Evolutionary conservation across 768 basidiomycete genomes (phyloP).

Genomic region (Tricholoma bakamatsutake): DNA sequence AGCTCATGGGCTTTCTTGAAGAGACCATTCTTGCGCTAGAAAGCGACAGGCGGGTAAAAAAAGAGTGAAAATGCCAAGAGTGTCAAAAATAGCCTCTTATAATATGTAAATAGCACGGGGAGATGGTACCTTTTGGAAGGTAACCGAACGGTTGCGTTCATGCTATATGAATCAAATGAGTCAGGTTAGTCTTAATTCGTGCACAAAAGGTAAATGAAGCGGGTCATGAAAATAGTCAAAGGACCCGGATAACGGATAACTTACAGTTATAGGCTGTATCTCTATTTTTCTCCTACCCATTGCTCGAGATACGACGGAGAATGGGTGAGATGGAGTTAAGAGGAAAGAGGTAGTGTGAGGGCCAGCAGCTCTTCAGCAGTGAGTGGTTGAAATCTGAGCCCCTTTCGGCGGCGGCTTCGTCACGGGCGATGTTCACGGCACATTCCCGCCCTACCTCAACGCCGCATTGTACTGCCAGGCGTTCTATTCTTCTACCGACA

Average conservation of each 20-base stretch:
- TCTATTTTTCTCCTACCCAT: conserved; percentile 78
- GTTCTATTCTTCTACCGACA: no score
- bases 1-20: conserved; percentile 93
- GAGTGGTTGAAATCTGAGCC: background rate
- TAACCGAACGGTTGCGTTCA: conserved; percentile 87
- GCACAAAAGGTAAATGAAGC: background rate
- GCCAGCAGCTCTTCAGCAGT: background rate
- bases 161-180: conserved; percentile 59
- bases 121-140: conserved; percentile 72
- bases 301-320: background rate
- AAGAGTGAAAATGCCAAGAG: conserved; percentile 31
- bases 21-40: conserved; percentile 79
- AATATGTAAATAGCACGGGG: conserved; percentile 15
- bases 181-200: background rate
- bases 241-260: conserved; percentile 17
- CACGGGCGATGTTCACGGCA: background rate
- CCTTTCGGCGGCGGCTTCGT: background rate
- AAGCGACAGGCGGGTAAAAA: conserved; percentile 22
- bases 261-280: conserved; percentile 72
- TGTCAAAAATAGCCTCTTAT: conserved; percentile 55
- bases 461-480: background rate
- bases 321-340: background rate
- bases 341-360: background rate
- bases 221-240: conserved; percentile 12
- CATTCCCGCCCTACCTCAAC: background rate